Conservation (phyloP, 2,329 filamentous ascomycete species). For the Neopestalotiopsis sp. region DNA sequence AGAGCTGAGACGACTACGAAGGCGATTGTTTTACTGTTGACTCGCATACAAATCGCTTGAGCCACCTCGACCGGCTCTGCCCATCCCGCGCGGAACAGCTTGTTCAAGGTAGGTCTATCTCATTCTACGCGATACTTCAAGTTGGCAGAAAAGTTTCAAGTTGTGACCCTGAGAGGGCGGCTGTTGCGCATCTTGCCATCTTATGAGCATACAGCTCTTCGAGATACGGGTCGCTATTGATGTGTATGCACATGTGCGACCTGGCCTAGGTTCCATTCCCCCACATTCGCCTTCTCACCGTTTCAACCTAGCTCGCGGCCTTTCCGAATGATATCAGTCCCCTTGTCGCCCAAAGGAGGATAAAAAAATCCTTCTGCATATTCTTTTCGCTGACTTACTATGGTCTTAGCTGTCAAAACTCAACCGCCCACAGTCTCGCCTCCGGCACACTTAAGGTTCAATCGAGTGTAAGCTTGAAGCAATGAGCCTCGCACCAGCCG, state of each 20-base stretch:
- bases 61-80: not conserved
- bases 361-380: not conserved
- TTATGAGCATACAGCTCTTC: not conserved
- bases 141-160: not conserved
- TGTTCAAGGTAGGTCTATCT: not conserved
- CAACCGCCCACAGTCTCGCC: not conserved
- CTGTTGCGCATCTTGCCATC: not conserved
- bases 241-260: not conserved
- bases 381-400: slow-evolving; percentile 1
- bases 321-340: not conserved
- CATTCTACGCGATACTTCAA: not conserved
- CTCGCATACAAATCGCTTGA: not conserved
- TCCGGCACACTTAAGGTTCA: slow-evolving; percentile 9
- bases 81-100: not conserved
- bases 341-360: not conserved
- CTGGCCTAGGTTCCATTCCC: slow-evolving; percentile 5
- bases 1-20: too few relatives aligned
- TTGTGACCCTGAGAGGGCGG: not conserved
- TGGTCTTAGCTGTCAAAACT: slow-evolving; percentile 9
- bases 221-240: not conserved
- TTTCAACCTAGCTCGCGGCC: slow-evolving; percentile 5
- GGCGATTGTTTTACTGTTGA: not conserved
- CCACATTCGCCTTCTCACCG: slow-evolving; percentile 14
- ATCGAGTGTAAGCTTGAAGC: slow-evolving; percentile 14
- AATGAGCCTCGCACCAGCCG: slow-evolving; percentile 38